A percentile compares a stretch with the other conserved stretches of the same genome.
Conservation (phyloP, 441 rosid genomes). For the Euphorbia celastroides region DNA sequence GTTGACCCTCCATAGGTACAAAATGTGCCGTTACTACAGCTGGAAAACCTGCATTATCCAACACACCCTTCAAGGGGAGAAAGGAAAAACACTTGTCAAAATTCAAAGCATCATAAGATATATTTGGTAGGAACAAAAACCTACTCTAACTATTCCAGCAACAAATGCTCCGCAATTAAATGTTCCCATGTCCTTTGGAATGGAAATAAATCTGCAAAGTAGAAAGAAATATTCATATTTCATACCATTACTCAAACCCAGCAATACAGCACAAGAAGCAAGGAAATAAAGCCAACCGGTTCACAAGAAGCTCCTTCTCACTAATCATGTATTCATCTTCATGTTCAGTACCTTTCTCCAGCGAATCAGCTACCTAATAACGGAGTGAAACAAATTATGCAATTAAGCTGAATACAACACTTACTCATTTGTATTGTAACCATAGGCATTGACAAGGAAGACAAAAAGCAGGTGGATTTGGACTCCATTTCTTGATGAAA, state of each 20-base stretch:
- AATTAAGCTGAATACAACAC: neutral
- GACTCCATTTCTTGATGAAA: neutral
- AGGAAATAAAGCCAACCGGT: slow-evolving; percentile 41
- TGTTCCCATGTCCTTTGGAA: slow-evolving; percentile 97
- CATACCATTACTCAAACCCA: slow-evolving; percentile 9
- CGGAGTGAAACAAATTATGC: neutral
- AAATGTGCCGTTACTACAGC: slow-evolving; percentile 98
- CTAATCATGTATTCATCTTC: slow-evolving; percentile 99
- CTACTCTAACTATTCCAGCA: slow-evolving; percentile 93
- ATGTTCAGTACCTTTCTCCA: slow-evolving; percentile 98
- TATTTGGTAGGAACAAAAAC: slow-evolving; percentile 16
- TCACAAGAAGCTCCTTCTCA: slow-evolving; percentile 94
- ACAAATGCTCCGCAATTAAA: slow-evolving; percentile 97
- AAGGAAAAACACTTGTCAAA: slow-evolving; percentile 14
- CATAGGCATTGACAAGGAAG: slow-evolving; percentile 7
- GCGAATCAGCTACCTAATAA: slow-evolving; percentile 90
- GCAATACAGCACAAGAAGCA: neutral
- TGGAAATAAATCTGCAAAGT: slow-evolving; percentile 69
- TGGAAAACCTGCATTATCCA: slow-evolving; percentile 88
- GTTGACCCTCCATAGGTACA: slow-evolving; percentile 96
- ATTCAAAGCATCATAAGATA: slow-evolving; percentile 12
- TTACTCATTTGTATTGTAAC: too few relatives aligned
- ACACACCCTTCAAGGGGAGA: slow-evolving; percentile 62
- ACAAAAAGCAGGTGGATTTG: neutral
- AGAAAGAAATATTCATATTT: slow-evolving; percentile 11